phyloP scores from a whole-genome alignment of 371 early-diverging fungal genomes.

The Coemansia sp. region DNA sequence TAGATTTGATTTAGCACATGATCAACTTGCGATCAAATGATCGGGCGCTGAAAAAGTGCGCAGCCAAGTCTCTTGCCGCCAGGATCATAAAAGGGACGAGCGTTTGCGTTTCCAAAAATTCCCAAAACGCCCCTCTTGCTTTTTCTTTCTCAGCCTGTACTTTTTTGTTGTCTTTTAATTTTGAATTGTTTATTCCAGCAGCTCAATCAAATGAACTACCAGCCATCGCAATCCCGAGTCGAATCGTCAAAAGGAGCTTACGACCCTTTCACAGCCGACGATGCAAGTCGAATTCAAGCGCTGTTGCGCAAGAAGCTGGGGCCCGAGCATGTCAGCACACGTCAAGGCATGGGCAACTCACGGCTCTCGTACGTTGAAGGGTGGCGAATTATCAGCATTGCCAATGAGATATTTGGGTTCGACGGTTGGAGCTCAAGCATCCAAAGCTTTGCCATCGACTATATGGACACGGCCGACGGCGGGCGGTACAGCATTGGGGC shows the following conservation, averaged over 20 bases:
- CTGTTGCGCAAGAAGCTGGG: conserved; percentile 59
- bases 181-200: background rate
- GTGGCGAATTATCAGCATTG: conserved; percentile 82
- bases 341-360: conserved; percentile 55
- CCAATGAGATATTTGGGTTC: conserved; percentile 97
- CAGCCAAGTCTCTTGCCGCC: background rate
- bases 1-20: too few relatives aligned
- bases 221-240: background rate
- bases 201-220: conserved; percentile 9
- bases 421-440: conserved; percentile 95
- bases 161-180: background rate
- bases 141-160: background rate
- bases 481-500: conserved; percentile 72
- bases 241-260: background rate
- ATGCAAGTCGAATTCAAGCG: conserved; percentile 33
- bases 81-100: background rate
- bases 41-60: background rate
- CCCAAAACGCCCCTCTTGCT: background rate
- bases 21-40: background rate
- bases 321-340: conserved; percentile 63
- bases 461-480: conserved; percentile 47
- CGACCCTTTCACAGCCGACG: conserved; percentile 36
- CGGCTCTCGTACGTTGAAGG: conserved; percentile 84
- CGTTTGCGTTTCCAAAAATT: background rate
- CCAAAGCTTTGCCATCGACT: conserved; percentile 75